Evolutionary conservation across 2,329 filamentous ascomycete species (phyloP).

Genomic region (Aspergillus sp.): DNA sequence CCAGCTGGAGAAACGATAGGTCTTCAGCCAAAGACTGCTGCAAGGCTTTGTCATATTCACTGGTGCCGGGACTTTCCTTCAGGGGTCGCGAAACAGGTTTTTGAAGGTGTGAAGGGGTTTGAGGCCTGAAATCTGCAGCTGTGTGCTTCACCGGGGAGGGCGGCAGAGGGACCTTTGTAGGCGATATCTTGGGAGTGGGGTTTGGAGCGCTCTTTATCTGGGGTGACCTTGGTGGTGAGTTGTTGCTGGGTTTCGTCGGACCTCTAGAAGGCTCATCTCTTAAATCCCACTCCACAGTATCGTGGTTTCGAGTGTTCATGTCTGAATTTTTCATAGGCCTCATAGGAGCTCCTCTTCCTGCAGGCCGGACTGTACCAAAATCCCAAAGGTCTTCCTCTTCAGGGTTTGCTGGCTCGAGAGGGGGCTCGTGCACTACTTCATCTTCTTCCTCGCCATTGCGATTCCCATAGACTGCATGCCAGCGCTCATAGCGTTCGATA

Average conservation of each 20-base stretch:
- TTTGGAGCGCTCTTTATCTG: conserved; percentile 44
- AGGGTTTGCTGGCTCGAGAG: conserved; percentile 33
- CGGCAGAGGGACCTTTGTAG: conserved; percentile 58
- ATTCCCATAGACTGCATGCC: conserved; percentile 74
- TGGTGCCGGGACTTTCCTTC: conserved; percentile 32
- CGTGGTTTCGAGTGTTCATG: conserved; percentile 66
- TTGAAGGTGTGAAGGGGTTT: conserved; percentile 43
- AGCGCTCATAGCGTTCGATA: conserved; percentile 84
- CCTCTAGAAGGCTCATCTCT: conserved; percentile 15
- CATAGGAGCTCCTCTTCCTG: conserved; percentile 62
- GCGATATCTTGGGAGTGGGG: conserved; percentile 41
- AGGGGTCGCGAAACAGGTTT: conserved; percentile 30
- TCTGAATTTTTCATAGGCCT: conserved; percentile 75
- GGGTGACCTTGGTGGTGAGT: conserved; percentile 55
- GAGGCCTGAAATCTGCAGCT: conserved; percentile 47
- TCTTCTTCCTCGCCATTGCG: conserved; percentile 60
- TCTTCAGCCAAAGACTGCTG: conserved; percentile 39
- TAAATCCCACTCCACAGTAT: conserved; percentile 25
- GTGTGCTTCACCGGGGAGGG: conserved; percentile 52
- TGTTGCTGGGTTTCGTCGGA: conserved; percentile 20
- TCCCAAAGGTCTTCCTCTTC: conserved; percentile 69
- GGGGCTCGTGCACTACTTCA: conserved; percentile 45
- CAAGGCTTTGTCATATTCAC: conserved; percentile 37
- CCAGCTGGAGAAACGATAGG: conserved; percentile 35
- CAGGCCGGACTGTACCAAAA: conserved; percentile 88